Base-by-base conservation (phyloP, 495 filamentous ascomycete genomes). In the Neurospora intermedia region DNA sequence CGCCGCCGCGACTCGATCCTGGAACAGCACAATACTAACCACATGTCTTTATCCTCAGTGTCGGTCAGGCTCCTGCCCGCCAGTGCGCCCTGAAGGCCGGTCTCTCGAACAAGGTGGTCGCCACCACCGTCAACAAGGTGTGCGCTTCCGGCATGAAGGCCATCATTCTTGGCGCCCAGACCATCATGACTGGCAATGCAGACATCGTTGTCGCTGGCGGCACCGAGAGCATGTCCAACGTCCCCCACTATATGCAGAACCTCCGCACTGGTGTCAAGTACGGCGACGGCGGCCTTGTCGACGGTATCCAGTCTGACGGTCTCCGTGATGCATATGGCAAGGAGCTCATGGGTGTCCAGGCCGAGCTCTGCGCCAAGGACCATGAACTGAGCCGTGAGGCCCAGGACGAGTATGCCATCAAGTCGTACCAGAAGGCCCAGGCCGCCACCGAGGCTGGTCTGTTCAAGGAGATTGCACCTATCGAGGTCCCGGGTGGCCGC, bases 121-220 rank as follows among this genome's bases (percentile, higher is more conserved):
- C 90, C 84, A 98, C 96, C 54, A 97, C 94, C 40, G 88, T 99
- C 73, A 99, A 98, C 90, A 99, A 99, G 85, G 96, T 99, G 78
- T 99, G 96, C 87, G 96, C 96, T 72, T 97, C 94, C 69, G 89
- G 90, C 54, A 79, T 97, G 78, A 99, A 99, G 85, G 94, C 96
- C 74, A 91, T 98, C 82, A 95, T 97, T 75, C 88, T 99, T 72
- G 96, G 92, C 70, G 91, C 96, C 38, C 96, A 98, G 85, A 97
- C 94, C 74, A 98, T 99, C 82, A 94, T 97, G 78, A 97, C 94
- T 41, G 94, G 96, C 74, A 96, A 91, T 78, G 94, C 96, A 75
- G 90, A 92, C 72, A 88, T 96, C 75, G 89, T 98, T 46, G 91
- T 99, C 18, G 96, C 93, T 54, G 96, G 95, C 77, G 96, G 96